These are phyloP conservation scores for Excoecaria cochinchinensis DNA, from an alignment of 345 rosid species.

Conservation along the genomic window DNA sequence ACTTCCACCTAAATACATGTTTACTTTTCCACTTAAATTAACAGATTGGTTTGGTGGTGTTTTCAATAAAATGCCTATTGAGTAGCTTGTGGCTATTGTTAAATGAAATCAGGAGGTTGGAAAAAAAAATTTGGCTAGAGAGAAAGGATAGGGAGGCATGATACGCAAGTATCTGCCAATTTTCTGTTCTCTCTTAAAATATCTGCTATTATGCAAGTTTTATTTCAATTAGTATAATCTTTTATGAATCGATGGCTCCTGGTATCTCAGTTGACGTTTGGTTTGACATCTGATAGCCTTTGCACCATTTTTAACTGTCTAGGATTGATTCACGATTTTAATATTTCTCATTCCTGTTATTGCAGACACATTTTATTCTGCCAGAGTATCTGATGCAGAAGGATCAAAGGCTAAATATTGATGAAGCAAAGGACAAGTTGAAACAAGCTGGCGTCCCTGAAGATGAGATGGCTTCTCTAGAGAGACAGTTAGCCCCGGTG, in stretches of 20 bases:
- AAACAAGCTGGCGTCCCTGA: conserved; percentile 80
- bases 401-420: conserved; percentile 67
- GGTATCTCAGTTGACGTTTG: background rate
- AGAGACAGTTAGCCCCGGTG: conserved; percentile 69
- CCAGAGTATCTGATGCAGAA: conserved; percentile 94
- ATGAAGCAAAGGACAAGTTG: conserved; percentile 85
- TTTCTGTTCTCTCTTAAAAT: too few relatives aligned
- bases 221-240: too few relatives aligned
- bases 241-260: background rate
- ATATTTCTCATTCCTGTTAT: conserved; percentile 18
- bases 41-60: too few relatives aligned
- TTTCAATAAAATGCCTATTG: too few relatives aligned
- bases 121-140: too few relatives aligned
- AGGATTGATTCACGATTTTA: background rate
- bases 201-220: too few relatives aligned
- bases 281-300: background rate
- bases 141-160: too few relatives aligned
- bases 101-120: too few relatives aligned
- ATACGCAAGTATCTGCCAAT: too few relatives aligned
- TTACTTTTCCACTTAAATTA: too few relatives aligned
- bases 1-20: too few relatives aligned
- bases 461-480: conserved; percentile 93
- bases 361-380: conserved; percentile 79
- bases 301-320: background rate
- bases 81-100: too few relatives aligned